Percentiles rank a stretch among this genome's conserved stretches.
phyloP scores from a whole-genome alignment of 345 rosid genomes.

The Acer yangbiense region DNA sequence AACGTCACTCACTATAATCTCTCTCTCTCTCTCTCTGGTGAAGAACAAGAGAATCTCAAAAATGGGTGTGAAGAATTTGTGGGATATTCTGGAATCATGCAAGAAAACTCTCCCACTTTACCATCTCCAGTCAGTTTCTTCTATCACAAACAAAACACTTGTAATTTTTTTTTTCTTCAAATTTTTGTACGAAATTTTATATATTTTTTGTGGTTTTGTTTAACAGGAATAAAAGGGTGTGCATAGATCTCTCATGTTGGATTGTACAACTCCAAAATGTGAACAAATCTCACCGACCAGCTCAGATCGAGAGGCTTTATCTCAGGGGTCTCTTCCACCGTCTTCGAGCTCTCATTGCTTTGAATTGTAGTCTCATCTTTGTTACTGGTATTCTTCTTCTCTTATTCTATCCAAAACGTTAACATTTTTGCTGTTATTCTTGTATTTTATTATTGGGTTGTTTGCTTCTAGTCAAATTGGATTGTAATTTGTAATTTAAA shows the following conservation, averaged over 20 bases:
- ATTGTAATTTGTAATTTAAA: background rate
- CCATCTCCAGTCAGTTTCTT: constrained; percentile 62
- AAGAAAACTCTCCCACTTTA: constrained; percentile 84
- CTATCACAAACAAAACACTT: too few species aligned
- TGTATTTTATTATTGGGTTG: background rate
- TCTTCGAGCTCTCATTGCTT: constrained; percentile 82
- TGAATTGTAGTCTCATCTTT: constrained; percentile 77
- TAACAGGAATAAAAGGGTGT: constrained; percentile 80
- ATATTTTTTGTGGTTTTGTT: background rate
- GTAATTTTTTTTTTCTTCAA: background rate
- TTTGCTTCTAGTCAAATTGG: constrained; percentile 1
- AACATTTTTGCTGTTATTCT: background rate
- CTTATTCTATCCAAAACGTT: background rate
- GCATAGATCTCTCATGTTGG: constrained; percentile 97
- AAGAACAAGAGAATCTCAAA: background rate
- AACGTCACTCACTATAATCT: background rate
- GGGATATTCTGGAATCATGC: constrained; percentile 92
- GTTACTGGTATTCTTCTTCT: constrained; percentile 54
- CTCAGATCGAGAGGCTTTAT: constrained; percentile 57
- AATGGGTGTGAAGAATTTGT: constrained; percentile 89
- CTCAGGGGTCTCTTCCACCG: constrained; percentile 85
- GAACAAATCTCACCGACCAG: constrained; percentile 58
- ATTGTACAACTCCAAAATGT: constrained; percentile 81
- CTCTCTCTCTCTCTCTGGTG: background rate
- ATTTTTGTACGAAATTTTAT: background rate